Evolutionary conservation across 164 flowering plant species (phyloP).

Genomic region (Saururus chinensis): DNA sequence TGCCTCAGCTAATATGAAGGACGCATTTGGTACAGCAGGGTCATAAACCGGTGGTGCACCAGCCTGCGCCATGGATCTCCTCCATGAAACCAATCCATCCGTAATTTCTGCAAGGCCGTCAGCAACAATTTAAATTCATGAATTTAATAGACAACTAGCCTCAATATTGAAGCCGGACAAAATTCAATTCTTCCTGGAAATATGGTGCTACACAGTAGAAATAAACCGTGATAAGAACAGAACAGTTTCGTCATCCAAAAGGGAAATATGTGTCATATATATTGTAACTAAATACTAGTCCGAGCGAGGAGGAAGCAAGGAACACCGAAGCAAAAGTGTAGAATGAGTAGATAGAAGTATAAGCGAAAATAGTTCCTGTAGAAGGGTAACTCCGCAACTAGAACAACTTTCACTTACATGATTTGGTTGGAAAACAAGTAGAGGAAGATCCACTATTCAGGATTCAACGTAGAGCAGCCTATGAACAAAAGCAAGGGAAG

Average conservation of each 20-base stretch:
- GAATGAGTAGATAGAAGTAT: too few species aligned
- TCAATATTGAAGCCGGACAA: background rate
- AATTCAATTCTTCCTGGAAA: background rate
- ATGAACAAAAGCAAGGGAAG: too few species aligned
- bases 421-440: background rate
- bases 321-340: too few species aligned
- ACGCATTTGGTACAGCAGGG: slow-evolving; percentile 3
- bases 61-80: slow-evolving; percentile 18
- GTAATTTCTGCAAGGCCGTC: slow-evolving; percentile 6
- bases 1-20: slow-evolving; percentile 30
- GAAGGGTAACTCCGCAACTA: too few species aligned
- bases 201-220: too few species aligned
- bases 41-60: slow-evolving; percentile 2
- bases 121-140: too few species aligned
- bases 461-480: background rate
- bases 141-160: background rate
- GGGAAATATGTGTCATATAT: background rate
- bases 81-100: slow-evolving; percentile 10
- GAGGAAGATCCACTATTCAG: background rate
- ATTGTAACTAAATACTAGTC: too few species aligned
- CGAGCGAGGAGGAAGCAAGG: too few species aligned
- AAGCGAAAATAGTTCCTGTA: too few species aligned
- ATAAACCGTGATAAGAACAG: too few species aligned
- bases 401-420: too few species aligned
- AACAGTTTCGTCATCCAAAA: background rate